Percentiles rank a stretch among this genome's conserved stretches.
Evolutionary conservation across 1,284 basidiomycete species (phyloP).

Genomic region (Leccinum angustisporum): DNA sequence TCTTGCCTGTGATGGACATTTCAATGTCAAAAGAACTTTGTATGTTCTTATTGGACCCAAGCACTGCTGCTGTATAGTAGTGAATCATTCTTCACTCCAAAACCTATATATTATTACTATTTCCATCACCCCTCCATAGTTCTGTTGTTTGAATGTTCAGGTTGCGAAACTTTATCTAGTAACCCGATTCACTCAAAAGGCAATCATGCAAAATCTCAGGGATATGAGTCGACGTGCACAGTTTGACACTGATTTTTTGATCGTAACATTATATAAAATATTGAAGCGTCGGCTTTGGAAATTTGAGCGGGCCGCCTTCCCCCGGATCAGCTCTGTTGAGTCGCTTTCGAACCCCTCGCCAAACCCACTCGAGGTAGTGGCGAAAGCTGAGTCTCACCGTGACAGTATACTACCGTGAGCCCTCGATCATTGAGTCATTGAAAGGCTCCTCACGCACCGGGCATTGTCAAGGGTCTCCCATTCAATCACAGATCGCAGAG

Average conservation of each 20-base stretch:
- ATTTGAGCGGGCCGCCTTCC: too few species aligned
- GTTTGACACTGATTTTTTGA: background rate
- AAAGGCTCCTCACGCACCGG: too few species aligned
- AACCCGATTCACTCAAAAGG: background rate
- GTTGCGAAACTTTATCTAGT: background rate
- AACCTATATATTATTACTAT: slow-evolving; percentile 29
- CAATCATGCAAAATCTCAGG: background rate
- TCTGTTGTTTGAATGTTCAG: background rate
- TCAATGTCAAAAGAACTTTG: background rate
- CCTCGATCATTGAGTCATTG: too few species aligned
- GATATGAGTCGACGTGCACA: background rate
- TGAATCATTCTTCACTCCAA: background rate
- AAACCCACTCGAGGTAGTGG: too few species aligned
- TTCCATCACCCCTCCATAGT: slow-evolving; percentile 7
- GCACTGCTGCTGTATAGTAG: slow-evolving; percentile 13
- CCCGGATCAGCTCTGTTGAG: too few species aligned
- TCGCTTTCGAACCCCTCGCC: too few species aligned
- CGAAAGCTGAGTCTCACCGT: too few species aligned
- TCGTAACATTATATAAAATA: background rate
- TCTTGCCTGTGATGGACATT: background rate
- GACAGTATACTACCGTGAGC: too few species aligned
- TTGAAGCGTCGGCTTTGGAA: too few species aligned
- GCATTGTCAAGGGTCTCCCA: too few species aligned
- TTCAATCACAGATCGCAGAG: too few species aligned
- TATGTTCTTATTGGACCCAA: slow-evolving; percentile 3